Evolutionary conservation across 129 eudicot genomes (phyloP).

Genomic region (Arctium minus): DNA sequence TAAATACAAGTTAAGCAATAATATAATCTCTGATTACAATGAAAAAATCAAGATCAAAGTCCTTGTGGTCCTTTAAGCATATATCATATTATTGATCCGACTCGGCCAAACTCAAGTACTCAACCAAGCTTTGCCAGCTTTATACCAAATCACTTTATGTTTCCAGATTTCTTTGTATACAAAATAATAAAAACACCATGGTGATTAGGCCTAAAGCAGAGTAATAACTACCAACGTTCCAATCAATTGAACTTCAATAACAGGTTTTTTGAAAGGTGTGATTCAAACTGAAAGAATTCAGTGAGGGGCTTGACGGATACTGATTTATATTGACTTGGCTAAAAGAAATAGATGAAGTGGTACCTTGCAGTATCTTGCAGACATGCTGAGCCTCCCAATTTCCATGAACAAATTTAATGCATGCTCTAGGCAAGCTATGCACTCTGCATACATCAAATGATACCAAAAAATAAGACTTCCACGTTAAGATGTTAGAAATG

Average conservation of each 20-base stretch:
- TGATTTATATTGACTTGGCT: not conserved
- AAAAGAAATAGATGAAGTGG: not conserved
- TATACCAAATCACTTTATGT: not conserved
- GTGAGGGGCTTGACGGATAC: not conserved
- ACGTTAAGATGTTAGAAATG: not conserved
- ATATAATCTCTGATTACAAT: no score
- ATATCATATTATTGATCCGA: no score
- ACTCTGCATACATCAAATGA: constrained; percentile 35
- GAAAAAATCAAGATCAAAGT: no score
- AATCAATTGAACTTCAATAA: not conserved
- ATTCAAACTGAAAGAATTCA: not conserved
- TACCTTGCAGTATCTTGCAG: constrained; percentile 87
- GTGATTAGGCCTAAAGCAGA: not conserved
- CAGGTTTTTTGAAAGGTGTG: not conserved
- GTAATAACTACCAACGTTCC: not conserved
- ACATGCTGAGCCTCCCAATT: constrained; percentile 71
- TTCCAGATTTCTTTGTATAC: not conserved
- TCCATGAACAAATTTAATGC: constrained; percentile 65
- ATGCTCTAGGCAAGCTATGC: constrained; percentile 60
- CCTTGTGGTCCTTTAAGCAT: no score
- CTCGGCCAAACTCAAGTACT: no score
- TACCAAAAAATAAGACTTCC: not conserved
- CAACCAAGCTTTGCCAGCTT: no score
- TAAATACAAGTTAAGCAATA: no score
- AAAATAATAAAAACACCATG: not conserved